Evolutionary conservation across 768 basidiomycete species (phyloP).

Genomic region (Naganishia onofrii): DNA sequence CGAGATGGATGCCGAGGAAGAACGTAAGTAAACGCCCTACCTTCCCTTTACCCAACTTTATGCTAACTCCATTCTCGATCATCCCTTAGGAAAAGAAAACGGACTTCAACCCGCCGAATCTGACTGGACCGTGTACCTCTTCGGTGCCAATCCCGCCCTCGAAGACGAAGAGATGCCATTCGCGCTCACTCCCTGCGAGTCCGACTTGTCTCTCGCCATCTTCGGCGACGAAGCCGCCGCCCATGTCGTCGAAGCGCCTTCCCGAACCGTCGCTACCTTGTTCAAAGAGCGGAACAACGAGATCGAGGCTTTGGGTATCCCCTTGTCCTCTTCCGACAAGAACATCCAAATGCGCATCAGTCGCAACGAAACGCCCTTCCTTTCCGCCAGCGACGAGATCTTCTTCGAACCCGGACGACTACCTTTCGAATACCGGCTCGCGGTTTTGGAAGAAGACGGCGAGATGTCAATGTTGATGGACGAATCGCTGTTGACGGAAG

Average conservation of each 20-base stretch:
- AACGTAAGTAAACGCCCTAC: neutral
- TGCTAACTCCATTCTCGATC: no score
- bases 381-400: neutral
- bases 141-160: neutral
- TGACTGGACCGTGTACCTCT: neutral
- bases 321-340: neutral
- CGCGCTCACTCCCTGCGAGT: neutral
- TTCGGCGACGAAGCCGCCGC: neutral
- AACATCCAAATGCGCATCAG: neutral
- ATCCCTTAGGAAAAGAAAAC: no score
- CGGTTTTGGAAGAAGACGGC: neutral
- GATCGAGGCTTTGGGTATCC: neutral
- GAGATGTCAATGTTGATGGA: neutral
- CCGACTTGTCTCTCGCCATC: neutral
- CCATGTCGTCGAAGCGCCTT: no score
- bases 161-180: slow-evolving; percentile 7
- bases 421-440: neutral
- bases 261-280: neutral
- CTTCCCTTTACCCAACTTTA: no score
- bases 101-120: neutral
- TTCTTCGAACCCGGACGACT: slow-evolving; percentile 11
- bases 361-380: neutral
- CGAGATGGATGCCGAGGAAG: neutral
- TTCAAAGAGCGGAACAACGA: neutral
- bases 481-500: neutral